phyloP scores from a whole-genome alignment of 164 flowering plant species.

The Vitis vinifera region DNA sequence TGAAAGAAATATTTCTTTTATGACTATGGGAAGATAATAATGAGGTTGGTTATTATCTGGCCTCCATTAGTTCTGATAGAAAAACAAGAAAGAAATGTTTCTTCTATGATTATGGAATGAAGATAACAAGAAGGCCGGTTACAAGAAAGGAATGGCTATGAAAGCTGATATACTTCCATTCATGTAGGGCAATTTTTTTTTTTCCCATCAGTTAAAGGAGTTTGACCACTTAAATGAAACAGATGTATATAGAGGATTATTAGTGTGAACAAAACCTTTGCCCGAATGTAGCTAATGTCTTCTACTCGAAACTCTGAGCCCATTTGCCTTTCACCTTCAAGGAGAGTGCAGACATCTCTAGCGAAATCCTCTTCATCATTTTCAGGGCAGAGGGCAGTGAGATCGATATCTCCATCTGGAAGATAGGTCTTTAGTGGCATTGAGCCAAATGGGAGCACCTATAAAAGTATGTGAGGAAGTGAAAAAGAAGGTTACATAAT shows the following conservation, averaged over 20 bases:
- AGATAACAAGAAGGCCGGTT: too few relatives aligned
- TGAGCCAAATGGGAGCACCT: constrained; percentile 44
- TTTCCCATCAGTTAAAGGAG: too few relatives aligned
- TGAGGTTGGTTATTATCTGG: neutral
- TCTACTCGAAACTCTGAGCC: constrained; percentile 19
- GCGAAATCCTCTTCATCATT: constrained; percentile 28
- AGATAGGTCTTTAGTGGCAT: constrained; percentile 45
- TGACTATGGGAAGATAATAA: neutral
- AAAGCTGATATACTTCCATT: too few relatives aligned
- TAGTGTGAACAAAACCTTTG: constrained; percentile 26
- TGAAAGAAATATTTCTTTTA: neutral
- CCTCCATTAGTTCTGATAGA: too few relatives aligned
- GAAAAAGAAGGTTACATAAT: neutral
- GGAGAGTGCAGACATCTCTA: constrained; percentile 17
- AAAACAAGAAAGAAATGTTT: too few relatives aligned
- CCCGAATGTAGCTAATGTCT: constrained; percentile 28
- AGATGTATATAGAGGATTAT: neutral
- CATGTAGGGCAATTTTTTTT: too few relatives aligned
- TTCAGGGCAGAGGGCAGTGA: constrained; percentile 26
- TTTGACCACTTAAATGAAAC: neutral
- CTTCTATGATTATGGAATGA: too few relatives aligned
- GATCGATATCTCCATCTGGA: constrained; percentile 49
- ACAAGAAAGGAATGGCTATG: too few relatives aligned
- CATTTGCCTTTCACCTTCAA: constrained; percentile 15
- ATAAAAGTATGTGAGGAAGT: neutral